Evolutionary conservation across 495 filamentous ascomycete species (phyloP), one percentile per base, ranked within the genome.

Genomic region (Lepraria neglecta): DNA sequence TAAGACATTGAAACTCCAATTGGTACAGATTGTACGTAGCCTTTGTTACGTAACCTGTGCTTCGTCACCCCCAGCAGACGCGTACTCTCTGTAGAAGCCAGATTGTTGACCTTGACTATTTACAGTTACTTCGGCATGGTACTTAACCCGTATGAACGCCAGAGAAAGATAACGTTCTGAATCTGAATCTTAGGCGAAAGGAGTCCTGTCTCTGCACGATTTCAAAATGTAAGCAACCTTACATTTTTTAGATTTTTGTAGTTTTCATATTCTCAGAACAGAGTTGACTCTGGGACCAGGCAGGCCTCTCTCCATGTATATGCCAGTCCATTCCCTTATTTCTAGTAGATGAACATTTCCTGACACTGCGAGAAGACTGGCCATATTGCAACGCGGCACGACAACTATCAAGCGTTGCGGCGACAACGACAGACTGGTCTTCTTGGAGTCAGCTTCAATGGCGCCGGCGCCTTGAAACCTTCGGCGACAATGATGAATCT

Each of bases 301-400:
- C 90, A 68, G 92, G 92, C n/a, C 78, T 97, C 19, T 72, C 74
- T 59, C 74, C 87, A 67, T 94, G 84, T 87, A 81, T 63, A 24
- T 53, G 31, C 64, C 60, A 17, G 45, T 48, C 31, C 60, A 60
- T 44, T 27, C 17, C 52, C 28, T 46, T 48, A 44, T 21, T 72
- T 73, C 33, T 6, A 12, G 12, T 7, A 10, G 9, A 12, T 38
- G 35, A 38, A 38, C 35, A 12, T 38, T 10, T 38, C 27, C 51
- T 44, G 14, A 51, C 59, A 10, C 3, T 30, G 6, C 47, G 6
- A n/a, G 35, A 65, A 87, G 83, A 89, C 72, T 98, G 94, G 94
- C 89, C 94, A 10, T 98, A 97, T 74, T 98, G 94, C 75, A 79
- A 78, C 55, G 82, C 85, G 46, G 91, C 89, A 19, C 79, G 80